Base-by-base conservation (phyloP, 139 green algal species). In the Pleodorina starrii region DNA sequence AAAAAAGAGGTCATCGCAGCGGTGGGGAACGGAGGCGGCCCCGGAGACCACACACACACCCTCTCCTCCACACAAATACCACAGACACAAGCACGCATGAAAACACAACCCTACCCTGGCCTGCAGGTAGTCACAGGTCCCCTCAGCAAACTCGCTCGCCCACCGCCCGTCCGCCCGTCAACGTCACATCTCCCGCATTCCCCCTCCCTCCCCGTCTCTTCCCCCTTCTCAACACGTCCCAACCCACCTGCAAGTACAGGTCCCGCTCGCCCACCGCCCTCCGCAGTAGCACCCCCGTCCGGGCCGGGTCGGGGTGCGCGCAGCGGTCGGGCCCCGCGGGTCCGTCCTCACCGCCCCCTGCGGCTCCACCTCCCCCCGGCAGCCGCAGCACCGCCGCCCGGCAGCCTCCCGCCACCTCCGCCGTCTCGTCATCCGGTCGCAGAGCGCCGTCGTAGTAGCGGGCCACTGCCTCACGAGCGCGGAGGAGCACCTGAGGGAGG, bases 161-260 rank as follows among this genome's bases (percentile, higher is more conserved):
- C n/a, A n/a, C n/a, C n/a, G n/a, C n/a, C n/a, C n/a, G n/a, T n/a
- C n/a, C n/a, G n/a, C n/a, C n/a, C n/a, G n/a, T n/a, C n/a, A n/a
- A n/a, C n/a, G n/a, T n/a, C n/a, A n/a, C n/a, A n/a, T n/a, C n/a
- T n/a, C n/a, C n/a, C n/a, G n/a, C n/a, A n/a, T n/a, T n/a, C n/a
- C n/a, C n/a, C n/a, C n/a, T n/a, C n/a, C n/a, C n/a, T n/a, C n/a
- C n/a, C n/a, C n/a, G n/a, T n/a, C n/a, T n/a, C n/a, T n/a, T n/a
- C n/a, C n/a, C n/a, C n/a, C n/a, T n/a, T n/a, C n/a, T n/a, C n/a
- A n/a, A n/a, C n/a, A n/a, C n/a, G n/a, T n/a, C n/a, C n/a, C n/a
- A n/a, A n/a, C n/a, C 1, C 51, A 89, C 87, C 90, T 92, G 84
- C 66, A 93, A 51, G 79, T 90, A 94, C 44, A 92, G 82, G 25